Conservation (phyloP, 306 rosid species). For the Luffa acutangula region DNA sequence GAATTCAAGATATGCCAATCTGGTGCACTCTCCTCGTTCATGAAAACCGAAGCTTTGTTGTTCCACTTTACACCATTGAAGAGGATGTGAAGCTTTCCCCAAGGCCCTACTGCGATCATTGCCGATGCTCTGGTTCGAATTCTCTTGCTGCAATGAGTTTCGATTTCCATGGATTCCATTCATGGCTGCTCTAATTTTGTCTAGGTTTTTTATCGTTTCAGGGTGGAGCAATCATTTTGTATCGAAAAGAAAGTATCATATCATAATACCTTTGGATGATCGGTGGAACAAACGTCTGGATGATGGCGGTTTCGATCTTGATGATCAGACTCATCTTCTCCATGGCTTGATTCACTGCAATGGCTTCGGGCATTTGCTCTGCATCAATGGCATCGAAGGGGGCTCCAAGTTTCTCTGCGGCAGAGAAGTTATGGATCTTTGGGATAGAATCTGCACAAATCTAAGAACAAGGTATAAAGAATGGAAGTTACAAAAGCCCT, state of each 20-base stretch:
- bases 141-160: neutral
- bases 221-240: conserved; percentile 92
- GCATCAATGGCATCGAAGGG: conserved; percentile 71
- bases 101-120: conserved; percentile 58
- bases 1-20: conserved; percentile 38
- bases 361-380: conserved; percentile 75
- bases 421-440: conserved; percentile 70
- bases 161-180: neutral
- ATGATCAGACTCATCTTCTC: conserved; percentile 35
- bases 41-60: conserved; percentile 33
- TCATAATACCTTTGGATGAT: conserved; percentile 55
- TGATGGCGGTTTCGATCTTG: conserved; percentile 36
- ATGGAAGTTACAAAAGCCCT: neutral
- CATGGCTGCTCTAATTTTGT: neutral
- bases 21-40: conserved; percentile 77
- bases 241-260: conserved; percentile 65
- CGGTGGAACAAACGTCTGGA: conserved; percentile 64
- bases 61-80: conserved; percentile 72
- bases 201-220: conserved; percentile 9
- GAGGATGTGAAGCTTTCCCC: conserved; percentile 43
- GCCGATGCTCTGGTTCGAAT: conserved; percentile 56
- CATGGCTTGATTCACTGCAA: conserved; percentile 75
- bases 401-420: conserved; percentile 72
- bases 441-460: conserved; percentile 69
- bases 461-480: conserved; percentile 44